Conservation (phyloP, 352 stramenopile species). For the Pythium plurisporium region DNA sequence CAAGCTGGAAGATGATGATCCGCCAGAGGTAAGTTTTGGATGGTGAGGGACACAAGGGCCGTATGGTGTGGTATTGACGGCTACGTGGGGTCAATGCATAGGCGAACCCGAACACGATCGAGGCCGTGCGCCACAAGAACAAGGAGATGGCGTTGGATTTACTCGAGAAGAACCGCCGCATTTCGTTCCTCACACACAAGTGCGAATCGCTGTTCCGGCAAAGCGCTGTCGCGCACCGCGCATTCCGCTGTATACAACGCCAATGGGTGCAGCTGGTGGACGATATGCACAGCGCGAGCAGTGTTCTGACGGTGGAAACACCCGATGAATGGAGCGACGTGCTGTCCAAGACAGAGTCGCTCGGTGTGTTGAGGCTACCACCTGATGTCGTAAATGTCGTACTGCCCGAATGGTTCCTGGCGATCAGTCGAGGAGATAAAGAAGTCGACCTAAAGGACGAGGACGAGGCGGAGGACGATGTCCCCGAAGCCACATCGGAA, state of each 20-base stretch:
- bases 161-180: conserved; percentile 80
- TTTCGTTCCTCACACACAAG: conserved; percentile 56
- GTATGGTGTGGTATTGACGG: not conserved
- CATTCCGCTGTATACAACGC: conserved; percentile 49
- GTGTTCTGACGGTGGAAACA: conserved; percentile 3
- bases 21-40: conserved; percentile 35
- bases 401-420: conserved; percentile 71
- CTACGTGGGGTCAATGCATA: too few relatives aligned
- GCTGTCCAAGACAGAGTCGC: conserved; percentile 32
- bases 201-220: conserved; percentile 67
- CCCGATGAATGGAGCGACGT: conserved; percentile 29
- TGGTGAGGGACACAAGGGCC: not conserved
- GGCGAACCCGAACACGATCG: conserved; percentile 75
- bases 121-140: conserved; percentile 71
- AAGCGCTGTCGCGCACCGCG: conserved; percentile 38
- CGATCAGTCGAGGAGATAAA: conserved; percentile 42
- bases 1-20: conserved; percentile 55
- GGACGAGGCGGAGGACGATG: conserved; percentile 7
- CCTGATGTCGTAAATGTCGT: conserved; percentile 40
- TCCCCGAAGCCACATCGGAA: not conserved
- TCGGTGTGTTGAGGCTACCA: conserved; percentile 40
- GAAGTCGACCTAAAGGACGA: conserved; percentile 25
- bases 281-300: conserved; percentile 34
- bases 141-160: conserved; percentile 67
- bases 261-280: conserved; percentile 72